Evolutionary conservation across 768 basidiomycete genomes (phyloP), one percentile per base, ranked within the genome.

Genomic region (Lentinula guzmanii): DNA sequence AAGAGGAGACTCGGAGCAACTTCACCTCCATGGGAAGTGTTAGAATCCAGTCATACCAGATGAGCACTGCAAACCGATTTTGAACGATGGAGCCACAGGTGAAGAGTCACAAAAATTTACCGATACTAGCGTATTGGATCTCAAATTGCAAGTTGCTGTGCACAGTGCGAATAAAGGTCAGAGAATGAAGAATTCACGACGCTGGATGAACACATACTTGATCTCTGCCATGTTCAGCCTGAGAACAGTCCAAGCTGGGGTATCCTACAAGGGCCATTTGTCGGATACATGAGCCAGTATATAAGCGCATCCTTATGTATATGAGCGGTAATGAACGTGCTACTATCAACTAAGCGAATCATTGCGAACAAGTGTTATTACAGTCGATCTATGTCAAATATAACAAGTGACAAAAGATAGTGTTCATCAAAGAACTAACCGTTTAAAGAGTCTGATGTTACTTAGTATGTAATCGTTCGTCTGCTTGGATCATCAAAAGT

Each of bases 41-140:
- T n/a, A 71, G 64, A 33, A 61, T n/a, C 53, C 70, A 70, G 62
- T 72, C 71, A 37, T 71, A 71, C 50, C 50, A 61, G 34, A 61
- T 54, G 39, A 61, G 60, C 15, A 39, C 60, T 61, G 31, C 3
- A 28, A 42, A 21, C 39, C 9, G 24, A 16, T 33, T 4, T 3
- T 46, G 15, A 16, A n/a, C 11, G 21, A 39, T 2, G 18, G 2
- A 13, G 35, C 13, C 24, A 24, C 2, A 24, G 2, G 24, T 24
- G 24, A 24, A 37, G 33, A 31, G 6, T 28, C 9, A 11, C 24
- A 28, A 24, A 24, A 61, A 0, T 21, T n/a, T n/a, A 61, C 60
- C 52, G 43, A 61, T 61, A 24, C 60, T 61, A 34, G 51, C 33
- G 24, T 24, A 61, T 51, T 61, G 60, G 21, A 61, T 52, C 15